These are phyloP conservation scores for Solioccasus polychromus DNA, from an alignment of 768 basidiomycete species.

Conservation along the genomic window DNA sequence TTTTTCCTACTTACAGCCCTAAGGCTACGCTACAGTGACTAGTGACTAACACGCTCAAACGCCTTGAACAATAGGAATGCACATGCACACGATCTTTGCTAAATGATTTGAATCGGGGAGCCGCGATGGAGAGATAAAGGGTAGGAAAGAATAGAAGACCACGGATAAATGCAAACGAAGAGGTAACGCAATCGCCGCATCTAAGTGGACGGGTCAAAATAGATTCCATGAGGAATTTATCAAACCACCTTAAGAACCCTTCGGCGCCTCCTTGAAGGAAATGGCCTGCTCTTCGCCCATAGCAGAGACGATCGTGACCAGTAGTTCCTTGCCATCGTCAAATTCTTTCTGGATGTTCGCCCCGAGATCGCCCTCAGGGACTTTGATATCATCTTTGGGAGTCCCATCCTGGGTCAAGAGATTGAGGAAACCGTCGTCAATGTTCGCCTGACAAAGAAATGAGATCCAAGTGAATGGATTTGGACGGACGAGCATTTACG, in stretches of 20 bases:
- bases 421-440: conserved; percentile 95
- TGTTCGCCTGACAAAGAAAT: conserved; percentile 56
- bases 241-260: conserved; percentile 36
- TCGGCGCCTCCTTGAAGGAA: conserved; percentile 86
- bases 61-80: conserved; percentile 25
- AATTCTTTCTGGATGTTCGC: conserved; percentile 64
- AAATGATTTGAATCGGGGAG: conserved; percentile 18
- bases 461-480: background rate
- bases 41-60: conserved; percentile 27
- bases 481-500: conserved; percentile 40
- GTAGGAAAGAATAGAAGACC: conserved; percentile 6
- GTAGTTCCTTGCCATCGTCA: conserved; percentile 83
- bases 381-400: conserved; percentile 90
- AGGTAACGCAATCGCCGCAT: background rate
- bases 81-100: conserved; percentile 22
- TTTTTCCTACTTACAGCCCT: conserved; percentile 13
- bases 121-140: conserved; percentile 8
- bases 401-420: conserved; percentile 80
- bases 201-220: background rate
- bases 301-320: conserved; percentile 82
- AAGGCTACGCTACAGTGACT: conserved; percentile 27
- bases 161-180: conserved; percentile 19
- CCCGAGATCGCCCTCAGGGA: conserved; percentile 87
- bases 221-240: background rate
- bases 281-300: conserved; percentile 95